Conservation (phyloP, 2,329 filamentous ascomycete genomes). For the Laburnicola sp. region DNA sequence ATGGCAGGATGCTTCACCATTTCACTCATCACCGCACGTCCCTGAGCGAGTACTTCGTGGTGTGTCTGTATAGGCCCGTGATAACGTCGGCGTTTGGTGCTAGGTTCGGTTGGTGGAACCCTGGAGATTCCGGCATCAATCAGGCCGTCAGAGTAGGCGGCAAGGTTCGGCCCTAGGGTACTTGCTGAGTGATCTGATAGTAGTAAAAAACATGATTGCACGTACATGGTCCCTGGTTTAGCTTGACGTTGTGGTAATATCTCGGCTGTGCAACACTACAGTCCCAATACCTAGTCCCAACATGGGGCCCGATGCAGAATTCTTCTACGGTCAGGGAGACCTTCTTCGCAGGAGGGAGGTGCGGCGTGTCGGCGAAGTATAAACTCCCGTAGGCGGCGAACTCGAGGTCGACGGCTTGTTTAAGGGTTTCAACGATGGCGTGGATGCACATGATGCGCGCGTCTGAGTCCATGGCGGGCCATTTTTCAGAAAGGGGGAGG, state of each 20-base stretch:
- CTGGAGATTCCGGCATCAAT: slow-evolving; percentile 46
- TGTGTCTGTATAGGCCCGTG: slow-evolving; percentile 43
- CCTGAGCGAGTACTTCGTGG: slow-evolving; percentile 34
- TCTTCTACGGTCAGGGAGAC: slow-evolving; percentile 5
- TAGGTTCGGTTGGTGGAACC: slow-evolving; percentile 31
- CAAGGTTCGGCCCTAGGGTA: slow-evolving; percentile 40
- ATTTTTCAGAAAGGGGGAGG: slow-evolving; percentile 16
- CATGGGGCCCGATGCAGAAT: slow-evolving; percentile 39
- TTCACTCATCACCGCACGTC: slow-evolving; percentile 33
- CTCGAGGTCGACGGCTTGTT: slow-evolving; percentile 35
- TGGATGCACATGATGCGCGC: slow-evolving; percentile 43
- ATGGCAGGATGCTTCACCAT: slow-evolving; percentile 35
- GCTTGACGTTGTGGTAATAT: slow-evolving; percentile 37
- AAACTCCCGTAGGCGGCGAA: slow-evolving; percentile 48
- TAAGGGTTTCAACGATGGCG: slow-evolving; percentile 29
- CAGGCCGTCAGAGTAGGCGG: slow-evolving; percentile 42
- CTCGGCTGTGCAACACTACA: slow-evolving; percentile 35
- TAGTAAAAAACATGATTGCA: slow-evolving; percentile 10
- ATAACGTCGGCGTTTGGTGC: slow-evolving; percentile 33
- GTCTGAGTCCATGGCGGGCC: slow-evolving; percentile 39
- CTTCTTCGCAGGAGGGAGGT: slow-evolving; percentile 11
- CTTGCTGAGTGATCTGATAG: slow-evolving; percentile 15
- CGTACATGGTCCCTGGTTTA: slow-evolving; percentile 49
- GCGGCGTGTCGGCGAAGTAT: slow-evolving; percentile 35
- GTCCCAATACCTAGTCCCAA: slow-evolving; percentile 35